A percentile compares a stretch with the other conserved stretches of the same genome.
Evolutionary conservation across 495 filamentous ascomycete genomes (phyloP).

Genomic region (Astrocystis sublimbata): DNA sequence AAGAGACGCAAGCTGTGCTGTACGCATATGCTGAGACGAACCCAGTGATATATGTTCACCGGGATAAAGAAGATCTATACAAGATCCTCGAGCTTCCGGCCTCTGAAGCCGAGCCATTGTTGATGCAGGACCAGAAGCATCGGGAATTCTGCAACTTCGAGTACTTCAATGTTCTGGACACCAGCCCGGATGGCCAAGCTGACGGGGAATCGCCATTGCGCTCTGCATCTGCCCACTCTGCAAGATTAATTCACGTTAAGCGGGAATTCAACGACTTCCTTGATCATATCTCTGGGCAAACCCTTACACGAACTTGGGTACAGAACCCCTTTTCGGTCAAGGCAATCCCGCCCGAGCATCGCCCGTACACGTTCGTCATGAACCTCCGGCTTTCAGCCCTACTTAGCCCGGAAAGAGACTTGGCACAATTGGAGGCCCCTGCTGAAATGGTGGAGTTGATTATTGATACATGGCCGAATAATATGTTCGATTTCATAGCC

Average conservation of each 20-base stretch:
- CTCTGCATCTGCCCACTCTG: constrained; percentile 48
- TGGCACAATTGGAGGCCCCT: constrained; percentile 65
- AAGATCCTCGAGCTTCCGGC: constrained; percentile 56
- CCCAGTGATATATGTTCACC: constrained; percentile 72
- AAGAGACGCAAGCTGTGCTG: constrained; percentile 59
- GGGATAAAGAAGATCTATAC: constrained; percentile 67
- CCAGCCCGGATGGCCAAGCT: constrained; percentile 37
- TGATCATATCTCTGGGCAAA: constrained; percentile 61
- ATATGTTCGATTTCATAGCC: constrained; percentile 53
- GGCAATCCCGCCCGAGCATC: constrained; percentile 64
- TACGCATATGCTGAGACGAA: constrained; percentile 61
- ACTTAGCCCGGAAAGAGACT: constrained; percentile 52
- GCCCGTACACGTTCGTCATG: constrained; percentile 66
- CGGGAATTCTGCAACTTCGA: constrained; percentile 74
- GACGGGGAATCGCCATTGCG: constrained; percentile 47
- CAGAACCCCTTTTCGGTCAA: constrained; percentile 73
- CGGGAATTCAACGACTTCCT: constrained; percentile 74
- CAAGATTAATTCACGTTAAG: constrained; percentile 68
- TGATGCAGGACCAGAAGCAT: constrained; percentile 54
- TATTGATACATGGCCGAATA: constrained; percentile 61
- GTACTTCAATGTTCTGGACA: constrained; percentile 71
- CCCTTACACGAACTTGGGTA: constrained; percentile 56
- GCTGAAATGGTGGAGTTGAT: constrained; percentile 74
- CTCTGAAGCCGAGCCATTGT: constrained; percentile 56
- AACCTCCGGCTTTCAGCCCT: constrained; percentile 64